phyloP scores from a whole-genome alignment of 441 rosid genomes.

The Manihot esculenta region DNA sequence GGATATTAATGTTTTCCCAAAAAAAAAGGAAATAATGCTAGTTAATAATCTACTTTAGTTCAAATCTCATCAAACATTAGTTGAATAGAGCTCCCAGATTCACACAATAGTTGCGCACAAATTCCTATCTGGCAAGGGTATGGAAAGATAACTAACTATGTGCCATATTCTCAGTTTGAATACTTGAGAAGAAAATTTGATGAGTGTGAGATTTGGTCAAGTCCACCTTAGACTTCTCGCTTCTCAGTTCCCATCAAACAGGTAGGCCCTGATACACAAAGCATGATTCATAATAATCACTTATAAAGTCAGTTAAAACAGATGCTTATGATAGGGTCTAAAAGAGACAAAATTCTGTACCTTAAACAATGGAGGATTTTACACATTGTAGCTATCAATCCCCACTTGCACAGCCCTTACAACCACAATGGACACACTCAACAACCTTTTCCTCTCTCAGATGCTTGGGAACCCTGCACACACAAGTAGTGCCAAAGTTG shows the following conservation, averaged over 20 bases:
- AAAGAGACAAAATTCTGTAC: not conserved
- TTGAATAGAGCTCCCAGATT: not conserved
- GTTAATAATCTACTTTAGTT: not conserved
- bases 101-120: not conserved
- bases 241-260: not conserved
- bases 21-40: not conserved
- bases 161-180: not conserved
- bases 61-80: not conserved
- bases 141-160: not conserved
- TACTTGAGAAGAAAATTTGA: not conserved
- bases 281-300: not conserved
- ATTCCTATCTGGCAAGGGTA: not conserved
- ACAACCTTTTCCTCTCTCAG: slow-evolving; percentile 59
- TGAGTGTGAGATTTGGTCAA: not conserved
- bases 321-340: not conserved
- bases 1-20: not conserved
- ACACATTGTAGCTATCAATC: slow-evolving; percentile 23
- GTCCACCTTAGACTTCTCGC: not conserved
- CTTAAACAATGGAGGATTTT: not conserved
- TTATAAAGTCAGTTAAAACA: slow-evolving; percentile 3
- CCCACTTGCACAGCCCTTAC: slow-evolving; percentile 60
- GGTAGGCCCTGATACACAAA: not conserved
- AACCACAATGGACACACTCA: slow-evolving; percentile 63
- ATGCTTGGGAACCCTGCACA: slow-evolving; percentile 55
- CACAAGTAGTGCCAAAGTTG: slow-evolving; percentile 58